A percentile compares a stretch with the other conserved stretches of the same genome.
Evolutionary conservation across 2,329 filamentous ascomycete species (phyloP).

Genomic region (Cercospora citrullina): DNA sequence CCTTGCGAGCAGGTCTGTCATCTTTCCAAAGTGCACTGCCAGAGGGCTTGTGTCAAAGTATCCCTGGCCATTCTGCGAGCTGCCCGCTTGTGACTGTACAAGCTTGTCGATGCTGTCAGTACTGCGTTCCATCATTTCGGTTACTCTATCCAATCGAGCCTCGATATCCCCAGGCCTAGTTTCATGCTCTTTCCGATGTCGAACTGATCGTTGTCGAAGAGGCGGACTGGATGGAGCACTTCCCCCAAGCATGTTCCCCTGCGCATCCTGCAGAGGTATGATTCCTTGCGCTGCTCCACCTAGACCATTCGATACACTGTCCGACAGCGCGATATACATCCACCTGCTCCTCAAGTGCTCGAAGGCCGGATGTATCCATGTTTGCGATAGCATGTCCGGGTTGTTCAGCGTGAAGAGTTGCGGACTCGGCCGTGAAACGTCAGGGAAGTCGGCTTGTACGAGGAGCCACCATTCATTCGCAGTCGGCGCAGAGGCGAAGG

Average conservation of each 20-base stretch:
- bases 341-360: slow-evolving; percentile 37
- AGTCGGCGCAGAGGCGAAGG: slow-evolving; percentile 35
- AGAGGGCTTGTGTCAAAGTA: slow-evolving; percentile 24
- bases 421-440: slow-evolving; percentile 32
- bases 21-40: slow-evolving; percentile 27
- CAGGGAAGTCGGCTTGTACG: slow-evolving; percentile 35
- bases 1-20: slow-evolving; percentile 28
- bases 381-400: slow-evolving; percentile 32
- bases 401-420: slow-evolving; percentile 39
- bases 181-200: slow-evolving; percentile 9
- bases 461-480: slow-evolving; percentile 39
- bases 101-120: slow-evolving; percentile 29
- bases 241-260: slow-evolving; percentile 30
- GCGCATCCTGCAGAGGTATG: slow-evolving; percentile 35
- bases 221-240: slow-evolving; percentile 25
- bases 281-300: slow-evolving; percentile 33
- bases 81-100: slow-evolving; percentile 12
- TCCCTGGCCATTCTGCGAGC: slow-evolving; percentile 6
- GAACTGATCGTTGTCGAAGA: slow-evolving; percentile 7
- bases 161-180: slow-evolving; percentile 7
- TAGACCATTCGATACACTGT: slow-evolving; percentile 21
- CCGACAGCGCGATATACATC: slow-evolving; percentile 35
- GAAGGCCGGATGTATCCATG: slow-evolving; percentile 35
- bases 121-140: slow-evolving; percentile 31
- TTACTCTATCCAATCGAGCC: slow-evolving; percentile 31